Evolutionary conservation across 768 basidiomycete genomes (phyloP).

Genomic region (Lactarius hatsudake): DNA sequence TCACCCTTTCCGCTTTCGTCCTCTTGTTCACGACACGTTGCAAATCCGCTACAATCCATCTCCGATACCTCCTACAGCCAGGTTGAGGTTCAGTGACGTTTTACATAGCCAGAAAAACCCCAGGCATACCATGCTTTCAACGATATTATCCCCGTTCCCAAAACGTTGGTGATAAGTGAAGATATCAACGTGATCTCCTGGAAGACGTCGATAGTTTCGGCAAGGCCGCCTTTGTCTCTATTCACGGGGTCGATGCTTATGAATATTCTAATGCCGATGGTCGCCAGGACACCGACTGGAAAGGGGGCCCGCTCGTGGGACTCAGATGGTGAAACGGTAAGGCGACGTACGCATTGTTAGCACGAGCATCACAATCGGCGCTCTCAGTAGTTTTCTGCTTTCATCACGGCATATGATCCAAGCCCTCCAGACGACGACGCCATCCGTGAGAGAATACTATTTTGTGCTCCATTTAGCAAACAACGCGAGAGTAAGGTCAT

Average conservation of each 20-base stretch:
- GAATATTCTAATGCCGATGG: neutral
- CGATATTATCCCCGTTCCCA: neutral
- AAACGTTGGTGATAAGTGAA: constrained; percentile 1
- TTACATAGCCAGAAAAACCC: neutral
- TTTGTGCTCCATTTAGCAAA: neutral
- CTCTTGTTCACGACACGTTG: neutral
- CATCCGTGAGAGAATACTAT: neutral
- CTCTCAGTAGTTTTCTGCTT: neutral
- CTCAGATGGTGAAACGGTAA: too few relatives aligned
- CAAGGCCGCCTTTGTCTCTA: neutral
- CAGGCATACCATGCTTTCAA: neutral
- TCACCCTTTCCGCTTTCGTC: neutral
- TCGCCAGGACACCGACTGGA: neutral
- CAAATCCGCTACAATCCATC: neutral
- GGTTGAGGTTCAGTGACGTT: neutral
- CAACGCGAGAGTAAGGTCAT: neutral
- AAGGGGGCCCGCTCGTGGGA: neutral
- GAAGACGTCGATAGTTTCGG: neutral
- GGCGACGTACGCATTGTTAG: neutral
- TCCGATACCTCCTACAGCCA: neutral
- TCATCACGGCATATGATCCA: constrained; percentile 5
- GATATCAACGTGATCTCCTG: neutral
- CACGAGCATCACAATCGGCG: neutral
- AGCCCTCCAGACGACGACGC: neutral
- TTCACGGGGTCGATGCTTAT: neutral